Evolutionary conservation across 305 asterid species (phyloP), one percentile per base, ranked within the genome.

Genomic region (Fraxinus platypoda): DNA sequence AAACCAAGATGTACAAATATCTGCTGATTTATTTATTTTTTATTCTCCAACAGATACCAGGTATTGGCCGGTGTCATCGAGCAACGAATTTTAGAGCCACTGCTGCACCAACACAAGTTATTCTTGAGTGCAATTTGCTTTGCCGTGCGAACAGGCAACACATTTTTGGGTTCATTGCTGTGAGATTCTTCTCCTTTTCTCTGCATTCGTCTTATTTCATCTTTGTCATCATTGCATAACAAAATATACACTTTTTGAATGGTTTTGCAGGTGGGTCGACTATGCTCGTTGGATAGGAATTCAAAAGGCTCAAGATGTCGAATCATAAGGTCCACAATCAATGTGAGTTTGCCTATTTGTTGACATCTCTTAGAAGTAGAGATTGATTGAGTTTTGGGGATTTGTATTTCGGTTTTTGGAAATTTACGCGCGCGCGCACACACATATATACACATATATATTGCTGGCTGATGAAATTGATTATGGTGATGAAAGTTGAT

Each of bases 101-200:
- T 92, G 85, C 93, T 95, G 72, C 98, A 95, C 90, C 90, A 90
- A 74, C 97, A 92, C 85, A 95, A 95, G 92, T 79, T 95, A 76
- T 8, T 91, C 12, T 78, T 95, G 86, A 92, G 94, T 81, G 94
- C 97, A 25, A 73, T 91, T 21, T 93, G 97, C 93, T 94, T 94
- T 75, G 97, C 98, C 75, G 97, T 94, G 85, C 89, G 98, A 83
- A 94, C 98, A 78, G 97, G 97, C 85, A 93, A 94, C 92, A 94
- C 98, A 26, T 92, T 83, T 86, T 89, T 92, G 90, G 98, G 98
- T 83, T 94, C 98, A 71, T 82, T 95, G 85, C 78, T 92, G 98
- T 94, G 87, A 93, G 98, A 79, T 81, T 77, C 78, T 57, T 86
- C 83, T 28, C 72, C 80, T 54, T 78, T 37, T 78, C n/a, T 6